These are phyloP conservation scores for Talaromyces marneffei DNA, from an alignment of 2,329 filamentous ascomycete species.

Conservation along the genomic window DNA sequence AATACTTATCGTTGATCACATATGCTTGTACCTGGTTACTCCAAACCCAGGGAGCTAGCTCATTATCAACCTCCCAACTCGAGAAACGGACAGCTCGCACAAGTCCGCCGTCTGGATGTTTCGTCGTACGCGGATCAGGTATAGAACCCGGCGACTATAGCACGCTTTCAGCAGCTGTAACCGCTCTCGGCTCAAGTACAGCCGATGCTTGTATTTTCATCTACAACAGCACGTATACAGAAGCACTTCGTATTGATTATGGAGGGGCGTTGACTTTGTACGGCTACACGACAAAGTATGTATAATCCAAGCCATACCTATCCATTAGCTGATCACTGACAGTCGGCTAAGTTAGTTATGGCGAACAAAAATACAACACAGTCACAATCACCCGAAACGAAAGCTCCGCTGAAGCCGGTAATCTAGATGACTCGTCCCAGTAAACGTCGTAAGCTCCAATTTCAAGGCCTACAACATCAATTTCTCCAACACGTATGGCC, in stretches of 20 bases:
- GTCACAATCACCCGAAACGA: neutral
- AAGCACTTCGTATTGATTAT: neutral
- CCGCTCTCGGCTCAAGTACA: neutral
- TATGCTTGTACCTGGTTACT: neutral
- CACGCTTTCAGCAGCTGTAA: neutral
- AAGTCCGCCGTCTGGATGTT: neutral
- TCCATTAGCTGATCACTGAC: no score
- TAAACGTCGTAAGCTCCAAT: neutral
- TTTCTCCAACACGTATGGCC: neutral
- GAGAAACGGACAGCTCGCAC: neutral
- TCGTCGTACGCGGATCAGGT: neutral
- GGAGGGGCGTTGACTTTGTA: neutral
- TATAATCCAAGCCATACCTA: neutral
- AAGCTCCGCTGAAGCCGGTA: neutral
- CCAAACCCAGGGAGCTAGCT: neutral
- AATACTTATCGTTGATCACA: neutral
- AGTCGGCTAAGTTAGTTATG: no score
- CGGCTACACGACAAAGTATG: neutral
- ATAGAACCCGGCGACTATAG: neutral
- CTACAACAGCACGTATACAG: neutral
- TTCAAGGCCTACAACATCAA: neutral
- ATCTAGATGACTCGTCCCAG: neutral
- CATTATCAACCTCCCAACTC: neutral
- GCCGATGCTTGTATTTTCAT: neutral
- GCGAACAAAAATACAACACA: neutral